Evolutionary conservation across 208 protist genomes (phyloP), one percentile per base, ranked within the genome.

Genomic region (Trypanosoma cruzi): DNA sequence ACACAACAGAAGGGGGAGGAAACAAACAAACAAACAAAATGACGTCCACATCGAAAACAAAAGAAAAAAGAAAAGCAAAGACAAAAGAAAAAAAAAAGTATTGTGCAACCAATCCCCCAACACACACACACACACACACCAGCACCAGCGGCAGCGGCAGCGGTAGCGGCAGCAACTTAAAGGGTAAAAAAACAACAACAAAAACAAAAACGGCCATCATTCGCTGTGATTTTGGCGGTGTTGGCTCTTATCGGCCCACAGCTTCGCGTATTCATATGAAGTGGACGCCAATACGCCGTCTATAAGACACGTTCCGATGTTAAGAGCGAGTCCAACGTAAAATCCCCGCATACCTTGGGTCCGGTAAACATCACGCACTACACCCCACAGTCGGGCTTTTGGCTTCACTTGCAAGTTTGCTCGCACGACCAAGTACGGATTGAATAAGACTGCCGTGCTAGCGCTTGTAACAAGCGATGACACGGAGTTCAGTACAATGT

Each of bases 231-330:
- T n/a, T 20, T 42, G 2, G 28, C 46, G 14, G 31, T 52, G 32
- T 16, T 66, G 54, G 34, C n/a, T 53, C 29, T 55, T 53, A 29
- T 95, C 89, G 0, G 89, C 59, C 85, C 86, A 95, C 50, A 95
- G 68, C 72, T 92, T 93, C 48, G 90, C 90, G 68, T 90, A 95
- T 73, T 95, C 90, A 81, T 95, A 95, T 18, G 82, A 88, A 28
- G 79, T 87, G 0, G 87, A 93, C 16, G 90, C 84, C 54, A 93
- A 76, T 29, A 78, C 79, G 13, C 90, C 90, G 46, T 95, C 90
- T 50, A 93, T 59, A 28, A 92, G 72, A 59, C 85, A 93, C 34
- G 90, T 76, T 48, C 73, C 77, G 29, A 93, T 76, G 54, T 79
- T 95, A 28, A 95, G 79, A 40, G 68, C 61, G 29, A 92, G 54